Evolutionary conservation across 495 filamentous ascomycete species (phyloP).

Genomic region (Alectoria sarmentosa): DNA sequence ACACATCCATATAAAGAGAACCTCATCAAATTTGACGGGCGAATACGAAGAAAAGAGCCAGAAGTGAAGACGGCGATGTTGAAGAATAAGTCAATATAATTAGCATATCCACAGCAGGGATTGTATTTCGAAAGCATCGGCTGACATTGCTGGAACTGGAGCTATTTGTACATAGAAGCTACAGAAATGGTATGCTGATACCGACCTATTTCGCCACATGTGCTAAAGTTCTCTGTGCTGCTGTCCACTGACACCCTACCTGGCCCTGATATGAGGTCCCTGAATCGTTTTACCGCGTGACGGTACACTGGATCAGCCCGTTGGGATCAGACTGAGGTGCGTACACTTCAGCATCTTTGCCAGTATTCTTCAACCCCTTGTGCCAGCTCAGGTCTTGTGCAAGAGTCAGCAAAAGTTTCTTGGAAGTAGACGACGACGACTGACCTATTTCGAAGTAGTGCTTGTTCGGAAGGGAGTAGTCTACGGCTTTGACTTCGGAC

Average conservation of each 20-base stretch:
- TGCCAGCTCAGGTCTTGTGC: slow-evolving; percentile 67
- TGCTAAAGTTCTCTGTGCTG: not conserved
- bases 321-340: slow-evolving; percentile 90
- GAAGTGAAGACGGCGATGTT: slow-evolving; percentile 38
- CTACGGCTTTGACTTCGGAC: slow-evolving; percentile 62
- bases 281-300: slow-evolving; percentile 49
- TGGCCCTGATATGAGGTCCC: not conserved
- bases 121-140: not conserved
- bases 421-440: slow-evolving; percentile 28
- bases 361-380: slow-evolving; percentile 94
- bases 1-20: slow-evolving; percentile 90
- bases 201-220: not conserved
- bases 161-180: not conserved
- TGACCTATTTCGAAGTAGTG: slow-evolving; percentile 97
- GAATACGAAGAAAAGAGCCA: slow-evolving; percentile 30
- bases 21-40: slow-evolving; percentile 57
- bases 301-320: slow-evolving; percentile 92
- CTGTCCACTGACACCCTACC: not conserved
- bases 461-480: slow-evolving; percentile 90
- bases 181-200: not conserved
- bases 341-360: slow-evolving; percentile 93
- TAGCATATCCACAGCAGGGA: not conserved
- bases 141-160: not conserved
- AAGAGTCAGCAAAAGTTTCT: slow-evolving; percentile 10
- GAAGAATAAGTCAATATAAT: slow-evolving; percentile 26